Base-by-base conservation (phyloP, 2,329 filamentous ascomycete species). In the Arthrobotrys sphaeroides region DNA sequence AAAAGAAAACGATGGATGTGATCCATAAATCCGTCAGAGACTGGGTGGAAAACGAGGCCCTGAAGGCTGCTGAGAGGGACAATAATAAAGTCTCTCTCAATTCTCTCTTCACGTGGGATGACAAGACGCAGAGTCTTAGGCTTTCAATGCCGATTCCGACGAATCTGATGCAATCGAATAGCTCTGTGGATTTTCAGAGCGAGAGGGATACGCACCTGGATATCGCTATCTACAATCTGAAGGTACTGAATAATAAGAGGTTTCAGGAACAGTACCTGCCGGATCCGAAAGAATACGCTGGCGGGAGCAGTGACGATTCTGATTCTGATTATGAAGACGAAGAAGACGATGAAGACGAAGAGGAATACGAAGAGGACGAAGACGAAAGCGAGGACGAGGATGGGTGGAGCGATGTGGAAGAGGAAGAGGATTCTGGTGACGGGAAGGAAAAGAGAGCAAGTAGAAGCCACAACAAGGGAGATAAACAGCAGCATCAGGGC, bases 1-100 rank as follows among this genome's bases (percentile, higher is more conserved):
- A 75, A 38, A 75, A 69, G 42, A 64, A 45, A 18, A 59, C 47
- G 13, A 75, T 75, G 40, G 72, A 69, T 53, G 57, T 75, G 9
- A 75, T 75, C 31, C 72, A 75, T 64, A 75, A 75, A n/a, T 75
- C 72, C 16, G 64, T 75, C 16, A 36, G 72, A 64, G 72, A 75
- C 31, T 75, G 72, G 72, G 72, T 75, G 2, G 72, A 75, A 59
- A 75, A 75, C 13, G 72, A 75, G 38, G 62, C 72, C 12, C 20
- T 31, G 13, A 69, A 60, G 22, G 55, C 65, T 6, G 64, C 72
- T 0, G 64, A 75, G 47, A 49, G 64, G 28, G 72, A 75, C 16
- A 59, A 49, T 16, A 69, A 69, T 26, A 68, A 64, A 18, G 59
- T 69, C 9, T 65, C 64, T 1, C 16, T 75, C 7, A 64, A 57